A percentile compares a stretch with the other conserved stretches of the same genome.
phyloP scores from a whole-genome alignment of 495 filamentous ascomycete species.

The Xylaria palmicola region DNA sequence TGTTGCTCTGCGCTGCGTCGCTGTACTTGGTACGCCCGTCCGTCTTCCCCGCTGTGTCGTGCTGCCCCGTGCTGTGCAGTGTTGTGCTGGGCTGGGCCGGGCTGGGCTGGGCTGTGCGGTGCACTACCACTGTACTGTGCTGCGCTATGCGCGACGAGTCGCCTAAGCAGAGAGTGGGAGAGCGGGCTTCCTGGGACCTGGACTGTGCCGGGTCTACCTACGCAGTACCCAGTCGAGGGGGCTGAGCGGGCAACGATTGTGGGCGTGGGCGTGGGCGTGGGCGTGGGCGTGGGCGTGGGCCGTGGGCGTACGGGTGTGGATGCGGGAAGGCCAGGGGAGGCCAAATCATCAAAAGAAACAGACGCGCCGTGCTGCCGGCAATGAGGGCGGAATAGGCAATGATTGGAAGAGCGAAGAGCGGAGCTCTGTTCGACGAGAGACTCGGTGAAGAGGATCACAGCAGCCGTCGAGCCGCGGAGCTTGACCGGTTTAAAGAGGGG shows the following conservation, averaged over 20 bases:
- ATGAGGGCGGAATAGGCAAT: slow-evolving; percentile 28
- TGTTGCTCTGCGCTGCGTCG: no score
- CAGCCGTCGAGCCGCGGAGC: slow-evolving; percentile 31
- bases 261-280: slow-evolving; percentile 32
- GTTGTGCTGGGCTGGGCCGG: slow-evolving; percentile 13
- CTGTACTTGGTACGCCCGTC: slow-evolving; percentile 3
- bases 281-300: slow-evolving; percentile 18
- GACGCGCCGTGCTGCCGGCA: slow-evolving; percentile 30
- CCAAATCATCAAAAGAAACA: slow-evolving; percentile 25
- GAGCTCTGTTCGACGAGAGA: slow-evolving; percentile 25
- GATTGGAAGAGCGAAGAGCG: slow-evolving; percentile 33
- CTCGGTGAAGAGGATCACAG: slow-evolving; percentile 34
- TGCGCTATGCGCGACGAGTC: slow-evolving; percentile 13
- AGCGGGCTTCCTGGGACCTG: slow-evolving; percentile 15
- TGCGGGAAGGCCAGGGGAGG: slow-evolving; percentile 27
- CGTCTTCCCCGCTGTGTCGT: slow-evolving; percentile 27
- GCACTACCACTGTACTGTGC: slow-evolving; percentile 14
- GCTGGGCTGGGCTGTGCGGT: slow-evolving; percentile 15
- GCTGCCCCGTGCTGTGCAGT: slow-evolving; percentile 14
- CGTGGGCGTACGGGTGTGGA: slow-evolving; percentile 32
- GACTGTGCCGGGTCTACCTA: slow-evolving; percentile 10
- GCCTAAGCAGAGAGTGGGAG: slow-evolving; percentile 13
- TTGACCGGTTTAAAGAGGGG: slow-evolving; percentile 41
- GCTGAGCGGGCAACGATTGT: neutral
- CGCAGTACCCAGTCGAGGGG: slow-evolving; percentile 5